These are phyloP conservation scores for Karstenula rhodostoma DNA, from an alignment of 2,329 filamentous ascomycete species.

Conservation along the genomic window DNA sequence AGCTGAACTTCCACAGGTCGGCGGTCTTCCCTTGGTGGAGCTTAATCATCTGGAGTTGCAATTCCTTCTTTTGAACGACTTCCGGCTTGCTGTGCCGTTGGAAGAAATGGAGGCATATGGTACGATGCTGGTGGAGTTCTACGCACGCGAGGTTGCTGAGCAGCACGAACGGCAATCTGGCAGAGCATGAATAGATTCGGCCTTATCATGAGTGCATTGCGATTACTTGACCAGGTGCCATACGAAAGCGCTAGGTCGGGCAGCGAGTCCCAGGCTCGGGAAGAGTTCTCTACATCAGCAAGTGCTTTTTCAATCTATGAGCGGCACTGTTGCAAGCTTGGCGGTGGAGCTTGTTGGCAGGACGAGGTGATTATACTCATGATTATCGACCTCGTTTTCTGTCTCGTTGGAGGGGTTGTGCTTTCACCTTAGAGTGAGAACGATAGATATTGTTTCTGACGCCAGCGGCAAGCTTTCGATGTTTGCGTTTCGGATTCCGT, in stretches of 20 bases:
- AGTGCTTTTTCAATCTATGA: constrained; percentile 3
- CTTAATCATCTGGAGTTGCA: constrained; percentile 96
- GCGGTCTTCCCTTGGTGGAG: constrained; percentile 88
- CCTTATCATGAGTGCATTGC: not conserved
- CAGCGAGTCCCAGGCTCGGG: not conserved
- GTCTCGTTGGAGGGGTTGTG: not conserved
- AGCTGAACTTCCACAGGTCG: constrained; percentile 70
- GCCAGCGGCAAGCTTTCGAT: constrained; percentile 2
- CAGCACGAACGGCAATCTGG: constrained; percentile 56
- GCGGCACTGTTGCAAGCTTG: not conserved
- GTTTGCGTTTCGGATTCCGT: not conserved
- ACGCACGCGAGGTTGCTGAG: constrained; percentile 85
- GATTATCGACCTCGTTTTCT: constrained; percentile 1
- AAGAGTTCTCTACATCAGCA: not conserved
- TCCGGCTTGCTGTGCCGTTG: constrained; percentile 88
- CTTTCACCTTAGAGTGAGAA: constrained; percentile 7
- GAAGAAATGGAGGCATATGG: constrained; percentile 97
- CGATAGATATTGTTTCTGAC: constrained; percentile 8
- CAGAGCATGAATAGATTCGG: constrained; percentile 20
- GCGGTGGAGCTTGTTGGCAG: not conserved
- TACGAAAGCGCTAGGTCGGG: not conserved
- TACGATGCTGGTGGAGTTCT: constrained; percentile 98
- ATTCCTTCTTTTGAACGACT: constrained; percentile 95
- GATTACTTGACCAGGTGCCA: not conserved
- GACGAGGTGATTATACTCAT: constrained; percentile 7